A percentile compares a stretch with the other conserved stretches of the same genome.
phyloP scores from a whole-genome alignment of 1,139 yeast species.

The Nakaseomyces sp. region DNA sequence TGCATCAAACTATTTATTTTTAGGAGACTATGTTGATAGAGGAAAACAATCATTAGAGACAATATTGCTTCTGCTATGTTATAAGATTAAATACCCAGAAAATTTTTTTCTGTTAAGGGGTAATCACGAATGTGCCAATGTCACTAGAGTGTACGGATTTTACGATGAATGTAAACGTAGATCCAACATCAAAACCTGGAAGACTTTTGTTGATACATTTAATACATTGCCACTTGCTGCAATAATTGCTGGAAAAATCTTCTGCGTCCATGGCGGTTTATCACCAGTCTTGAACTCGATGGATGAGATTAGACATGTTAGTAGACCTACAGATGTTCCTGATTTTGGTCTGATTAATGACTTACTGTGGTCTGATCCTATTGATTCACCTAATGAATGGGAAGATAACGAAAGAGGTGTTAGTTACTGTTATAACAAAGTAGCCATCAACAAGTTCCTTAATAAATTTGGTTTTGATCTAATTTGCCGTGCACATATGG shows the following conservation, averaged over 20 bases:
- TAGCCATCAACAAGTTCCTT: constrained; percentile 84
- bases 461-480: constrained; percentile 96
- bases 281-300: constrained; percentile 92
- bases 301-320: constrained; percentile 96
- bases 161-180: constrained; percentile 96
- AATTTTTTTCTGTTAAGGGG: constrained; percentile 90
- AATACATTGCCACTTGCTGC: constrained; percentile 97
- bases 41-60: constrained; percentile 95
- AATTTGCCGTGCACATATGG: constrained; percentile 96
- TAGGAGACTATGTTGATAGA: constrained; percentile 96
- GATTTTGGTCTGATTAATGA: constrained; percentile 93
- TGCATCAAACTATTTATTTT: constrained; percentile 84
- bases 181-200: constrained; percentile 93
- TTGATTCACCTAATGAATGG: constrained; percentile 95
- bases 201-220: constrained; percentile 96
- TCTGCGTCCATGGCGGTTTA: constrained; percentile 96
- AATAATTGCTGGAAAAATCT: constrained; percentile 90
- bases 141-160: constrained; percentile 91
- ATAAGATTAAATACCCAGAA: constrained; percentile 94
- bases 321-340: constrained; percentile 98
- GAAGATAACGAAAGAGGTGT: constrained; percentile 97
- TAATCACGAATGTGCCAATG: constrained; percentile 94
- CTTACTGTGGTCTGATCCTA: constrained; percentile 95
- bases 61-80: constrained; percentile 81
- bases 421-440: constrained; percentile 96